Evolutionary conservation across 1,139 yeast species (phyloP).

Genomic region (Pichia sp.): DNA sequence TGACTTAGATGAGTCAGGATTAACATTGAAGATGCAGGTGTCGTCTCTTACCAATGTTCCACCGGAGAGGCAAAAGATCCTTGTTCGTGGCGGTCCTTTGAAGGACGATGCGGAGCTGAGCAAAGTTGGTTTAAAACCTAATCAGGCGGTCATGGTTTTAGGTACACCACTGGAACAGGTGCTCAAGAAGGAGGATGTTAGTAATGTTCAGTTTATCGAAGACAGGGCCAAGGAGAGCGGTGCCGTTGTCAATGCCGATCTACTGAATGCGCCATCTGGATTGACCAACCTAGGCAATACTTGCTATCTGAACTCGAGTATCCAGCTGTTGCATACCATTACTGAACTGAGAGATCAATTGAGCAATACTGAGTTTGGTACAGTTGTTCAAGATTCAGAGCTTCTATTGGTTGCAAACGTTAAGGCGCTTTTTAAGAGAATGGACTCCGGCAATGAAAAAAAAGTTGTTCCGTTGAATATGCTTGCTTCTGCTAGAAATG

Average conservation of each 20-base stretch:
- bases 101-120: conserved; percentile 57
- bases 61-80: conserved; percentile 79
- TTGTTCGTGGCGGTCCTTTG: conserved; percentile 85
- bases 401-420: conserved; percentile 31
- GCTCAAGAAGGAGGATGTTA: conserved; percentile 35
- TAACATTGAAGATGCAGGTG: conserved; percentile 67
- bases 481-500: conserved; percentile 55
- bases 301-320: conserved; percentile 85
- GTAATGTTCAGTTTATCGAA: conserved; percentile 61
- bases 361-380: conserved; percentile 20
- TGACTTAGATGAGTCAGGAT: conserved; percentile 53
- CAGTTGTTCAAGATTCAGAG: conserved; percentile 10
- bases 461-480: conserved; percentile 62
- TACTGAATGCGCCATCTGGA: conserved; percentile 64
- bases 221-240: conserved; percentile 48
- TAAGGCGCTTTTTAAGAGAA: conserved; percentile 43
- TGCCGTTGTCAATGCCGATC: conserved; percentile 27
- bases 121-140: conserved; percentile 53
- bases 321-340: conserved; percentile 72
- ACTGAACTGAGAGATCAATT: conserved; percentile 46
- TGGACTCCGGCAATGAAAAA: conserved; percentile 38
- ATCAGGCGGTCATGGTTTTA: conserved; percentile 76
- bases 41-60: conserved; percentile 77
- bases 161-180: conserved; percentile 73
- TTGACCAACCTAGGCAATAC: conserved; percentile 88